Conservation (phyloP, 1,139 yeast species). For the Saccharomyces hybrid region DNA sequence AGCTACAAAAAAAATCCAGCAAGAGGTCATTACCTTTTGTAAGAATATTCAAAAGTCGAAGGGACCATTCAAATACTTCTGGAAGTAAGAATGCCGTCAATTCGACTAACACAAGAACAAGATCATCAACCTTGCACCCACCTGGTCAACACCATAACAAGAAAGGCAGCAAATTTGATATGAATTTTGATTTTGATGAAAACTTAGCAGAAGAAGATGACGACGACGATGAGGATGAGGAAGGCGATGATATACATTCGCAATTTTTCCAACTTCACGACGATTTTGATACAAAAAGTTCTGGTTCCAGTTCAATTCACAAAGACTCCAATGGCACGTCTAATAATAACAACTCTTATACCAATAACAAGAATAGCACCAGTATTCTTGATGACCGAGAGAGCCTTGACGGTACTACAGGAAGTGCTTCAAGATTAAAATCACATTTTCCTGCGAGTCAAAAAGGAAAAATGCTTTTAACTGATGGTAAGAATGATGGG, state of each 20-base stretch:
- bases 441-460: constrained; percentile 13
- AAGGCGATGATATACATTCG: constrained; percentile 20
- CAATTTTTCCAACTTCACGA: constrained; percentile 20
- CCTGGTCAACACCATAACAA: constrained; percentile 3
- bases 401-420: constrained; percentile 4
- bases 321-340: constrained; percentile 4
- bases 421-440: constrained; percentile 13
- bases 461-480: constrained; percentile 6
- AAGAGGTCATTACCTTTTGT: constrained; percentile 15
- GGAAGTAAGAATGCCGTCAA: constrained; percentile 3
- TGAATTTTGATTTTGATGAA: constrained; percentile 29
- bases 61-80: constrained; percentile 6
- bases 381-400: not conserved
- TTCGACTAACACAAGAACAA: not conserved
- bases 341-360: constrained; percentile 3
- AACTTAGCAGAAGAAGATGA: constrained; percentile 29
- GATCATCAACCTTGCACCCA: not conserved
- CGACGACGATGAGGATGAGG: constrained; percentile 31
- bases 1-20: constrained; percentile 5
- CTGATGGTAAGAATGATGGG: constrained; percentile 6
- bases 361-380: constrained; percentile 4
- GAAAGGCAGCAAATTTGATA: constrained; percentile 17
- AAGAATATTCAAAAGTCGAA: constrained; percentile 18
- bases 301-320: constrained; percentile 2
- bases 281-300: constrained; percentile 6